Conservation (phyloP, 352 stramenopile genomes). For the Peronosclerospora sorghi region DNA sequence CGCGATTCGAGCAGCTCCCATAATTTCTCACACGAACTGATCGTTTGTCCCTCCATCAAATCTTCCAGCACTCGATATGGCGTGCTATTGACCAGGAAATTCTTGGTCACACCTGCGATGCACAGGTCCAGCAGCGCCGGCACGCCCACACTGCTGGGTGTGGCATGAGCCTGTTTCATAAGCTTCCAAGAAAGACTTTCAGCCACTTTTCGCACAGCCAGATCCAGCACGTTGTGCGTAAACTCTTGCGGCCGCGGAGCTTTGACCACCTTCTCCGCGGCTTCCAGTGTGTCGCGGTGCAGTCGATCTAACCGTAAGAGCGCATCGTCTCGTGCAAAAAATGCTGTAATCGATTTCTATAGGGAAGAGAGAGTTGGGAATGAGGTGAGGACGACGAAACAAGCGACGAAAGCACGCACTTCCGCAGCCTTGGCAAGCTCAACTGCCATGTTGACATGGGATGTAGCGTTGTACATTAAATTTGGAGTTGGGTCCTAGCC, state of each 20-base stretch:
- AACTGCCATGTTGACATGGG: conserved; percentile 35
- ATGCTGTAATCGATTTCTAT: conserved; percentile 43
- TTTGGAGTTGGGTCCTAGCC: no score
- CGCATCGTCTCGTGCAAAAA: conserved; percentile 48
- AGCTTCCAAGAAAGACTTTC: conserved; percentile 69
- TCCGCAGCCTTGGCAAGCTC: conserved; percentile 50
- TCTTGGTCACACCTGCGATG: conserved; percentile 58
- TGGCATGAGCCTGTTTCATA: conserved; percentile 45
- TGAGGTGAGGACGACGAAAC: not conserved
- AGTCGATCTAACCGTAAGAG: conserved; percentile 37
- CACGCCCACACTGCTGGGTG: conserved; percentile 44
- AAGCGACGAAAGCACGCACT: conserved; percentile 17
- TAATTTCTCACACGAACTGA: conserved; percentile 76
- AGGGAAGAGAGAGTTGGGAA: conserved; percentile 3
- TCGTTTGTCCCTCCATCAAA: conserved; percentile 80
- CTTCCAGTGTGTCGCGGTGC: conserved; percentile 23
- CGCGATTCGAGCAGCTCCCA: conserved; percentile 74
- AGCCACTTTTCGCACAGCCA: conserved; percentile 76
- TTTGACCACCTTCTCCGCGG: conserved; percentile 25
- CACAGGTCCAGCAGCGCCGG: conserved; percentile 69
- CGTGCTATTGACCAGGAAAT: conserved; percentile 53
- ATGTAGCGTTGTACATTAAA: conserved; percentile 2
- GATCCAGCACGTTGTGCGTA: conserved; percentile 52
- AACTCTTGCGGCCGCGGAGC: conserved; percentile 27
- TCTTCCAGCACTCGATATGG: conserved; percentile 82